These are phyloP conservation scores for Purshia tridentata DNA, from an alignment of 306 rosid genomes.

Conservation along the genomic window DNA sequence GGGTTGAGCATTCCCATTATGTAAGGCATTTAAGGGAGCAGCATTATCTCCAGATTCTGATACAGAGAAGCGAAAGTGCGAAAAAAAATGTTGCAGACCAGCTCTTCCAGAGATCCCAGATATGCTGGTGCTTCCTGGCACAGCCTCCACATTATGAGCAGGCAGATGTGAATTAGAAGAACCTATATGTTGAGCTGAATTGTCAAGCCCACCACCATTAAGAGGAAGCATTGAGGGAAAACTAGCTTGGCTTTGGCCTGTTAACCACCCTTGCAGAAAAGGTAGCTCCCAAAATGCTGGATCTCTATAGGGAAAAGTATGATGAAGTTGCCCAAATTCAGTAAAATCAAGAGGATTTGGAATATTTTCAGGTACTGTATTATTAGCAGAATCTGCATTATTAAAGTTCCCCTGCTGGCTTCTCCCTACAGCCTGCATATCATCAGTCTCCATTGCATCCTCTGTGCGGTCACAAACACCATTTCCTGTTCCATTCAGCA, in stretches of 20 bases:
- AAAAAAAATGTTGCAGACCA: conserved; percentile 47
- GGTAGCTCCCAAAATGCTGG: conserved; percentile 74
- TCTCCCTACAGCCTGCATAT: conserved; percentile 32
- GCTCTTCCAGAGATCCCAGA: conserved; percentile 67
- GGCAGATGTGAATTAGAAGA: conserved; percentile 27
- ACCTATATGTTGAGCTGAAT: conserved; percentile 26
- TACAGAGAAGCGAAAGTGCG: conserved; percentile 46
- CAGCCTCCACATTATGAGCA: conserved; percentile 36
- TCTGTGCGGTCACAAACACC: conserved; percentile 30
- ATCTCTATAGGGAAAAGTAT: conserved; percentile 49
- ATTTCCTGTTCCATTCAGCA: conserved; percentile 20
- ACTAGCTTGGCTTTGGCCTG: conserved; percentile 82
- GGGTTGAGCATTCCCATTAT: conserved; percentile 57
- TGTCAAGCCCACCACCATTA: conserved; percentile 36
- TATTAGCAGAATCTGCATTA: conserved; percentile 36
- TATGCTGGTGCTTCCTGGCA: conserved; percentile 43
- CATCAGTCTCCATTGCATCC: conserved; percentile 37
- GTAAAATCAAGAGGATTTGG: conserved; percentile 33
- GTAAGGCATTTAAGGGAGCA: conserved; percentile 32
- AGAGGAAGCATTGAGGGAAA: conserved; percentile 35
- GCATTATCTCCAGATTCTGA: conserved; percentile 52
- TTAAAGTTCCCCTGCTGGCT: conserved; percentile 40
- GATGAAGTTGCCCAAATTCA: conserved; percentile 39
- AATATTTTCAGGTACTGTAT: conserved; percentile 33
- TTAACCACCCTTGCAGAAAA: conserved; percentile 85